phyloP scores from a whole-genome alignment of 106 monocot species.

The Allium cepa region DNA sequence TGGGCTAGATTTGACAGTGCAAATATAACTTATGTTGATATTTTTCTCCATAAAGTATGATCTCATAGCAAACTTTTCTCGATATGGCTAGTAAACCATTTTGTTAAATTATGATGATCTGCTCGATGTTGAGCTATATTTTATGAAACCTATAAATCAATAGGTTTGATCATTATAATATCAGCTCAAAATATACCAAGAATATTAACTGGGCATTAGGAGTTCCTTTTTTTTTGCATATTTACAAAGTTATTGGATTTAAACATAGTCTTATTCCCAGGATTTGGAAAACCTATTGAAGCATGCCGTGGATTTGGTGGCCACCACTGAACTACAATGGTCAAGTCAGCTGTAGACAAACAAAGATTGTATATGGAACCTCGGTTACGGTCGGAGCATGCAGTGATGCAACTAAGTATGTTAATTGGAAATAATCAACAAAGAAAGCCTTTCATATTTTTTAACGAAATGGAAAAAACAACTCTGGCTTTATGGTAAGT shows the following conservation, averaged over 20 bases:
- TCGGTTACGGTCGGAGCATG: conserved; percentile 57
- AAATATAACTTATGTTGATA: conserved; percentile 59
- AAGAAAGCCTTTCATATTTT: too few relatives aligned
- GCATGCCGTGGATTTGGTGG: conserved; percentile 83
- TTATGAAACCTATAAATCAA: too few relatives aligned
- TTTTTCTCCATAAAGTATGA: conserved; percentile 61
- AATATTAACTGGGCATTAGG: too few relatives aligned
- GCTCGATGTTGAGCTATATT: too few relatives aligned
- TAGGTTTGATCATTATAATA: too few relatives aligned
- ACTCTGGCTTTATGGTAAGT: too few relatives aligned
- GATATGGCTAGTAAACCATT: conserved; percentile 48
- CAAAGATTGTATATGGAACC: conserved; percentile 54
- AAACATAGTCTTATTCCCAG: conserved; percentile 16
- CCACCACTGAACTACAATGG: conserved; percentile 69
- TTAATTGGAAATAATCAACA: conserved; percentile 50
- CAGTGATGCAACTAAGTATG: conserved; percentile 39
- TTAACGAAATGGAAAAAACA: too few relatives aligned
- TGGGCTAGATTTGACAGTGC: conserved; percentile 40
- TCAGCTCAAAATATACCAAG: too few relatives aligned
- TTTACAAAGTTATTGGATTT: too few relatives aligned
- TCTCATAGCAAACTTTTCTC: conserved; percentile 71
- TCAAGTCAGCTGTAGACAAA: conserved; percentile 57
- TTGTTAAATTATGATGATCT: too few relatives aligned
- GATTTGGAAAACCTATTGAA: conserved; percentile 57
- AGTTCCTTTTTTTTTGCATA: too few relatives aligned